A percentile compares a stretch with the other conserved stretches of the same genome.
Conservation (phyloP, 1,139 yeast species). For the Pichia sp. region DNA sequence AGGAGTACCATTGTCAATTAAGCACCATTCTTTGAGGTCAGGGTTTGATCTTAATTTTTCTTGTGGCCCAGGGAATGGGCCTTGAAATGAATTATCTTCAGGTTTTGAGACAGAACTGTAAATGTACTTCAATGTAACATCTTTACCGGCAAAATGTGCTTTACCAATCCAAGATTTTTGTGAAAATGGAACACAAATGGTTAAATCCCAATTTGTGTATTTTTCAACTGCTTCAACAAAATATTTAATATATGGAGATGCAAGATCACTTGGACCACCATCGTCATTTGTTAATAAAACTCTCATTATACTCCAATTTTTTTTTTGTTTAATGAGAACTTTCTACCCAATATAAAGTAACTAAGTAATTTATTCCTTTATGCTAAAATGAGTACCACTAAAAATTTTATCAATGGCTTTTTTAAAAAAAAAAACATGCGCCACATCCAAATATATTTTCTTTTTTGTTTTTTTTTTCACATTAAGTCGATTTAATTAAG, state of each 20-base stretch:
- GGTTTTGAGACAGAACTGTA: constrained; percentile 43
- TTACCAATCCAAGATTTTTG: constrained; percentile 95
- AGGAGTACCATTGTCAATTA: constrained; percentile 80
- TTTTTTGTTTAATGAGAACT: background rate
- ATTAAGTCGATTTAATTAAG: background rate
- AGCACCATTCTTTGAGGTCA: constrained; percentile 64
- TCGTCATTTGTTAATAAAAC: constrained; percentile 75
- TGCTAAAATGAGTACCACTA: no score
- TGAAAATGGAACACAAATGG: constrained; percentile 75
- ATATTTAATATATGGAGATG: constrained; percentile 83
- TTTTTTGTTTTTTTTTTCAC: background rate
- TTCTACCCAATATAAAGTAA: no score
- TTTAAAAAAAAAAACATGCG: background rate
- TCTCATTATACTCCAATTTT: constrained; percentile 13
- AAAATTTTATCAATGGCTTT: no score
- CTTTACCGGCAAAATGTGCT: constrained; percentile 89
- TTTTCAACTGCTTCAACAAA: constrained; percentile 63
- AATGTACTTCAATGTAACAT: constrained; percentile 60
- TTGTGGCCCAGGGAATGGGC: constrained; percentile 57
- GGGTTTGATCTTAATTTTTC: constrained; percentile 22
- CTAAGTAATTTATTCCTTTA: no score
- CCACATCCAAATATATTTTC: background rate
- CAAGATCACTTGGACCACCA: constrained; percentile 76
- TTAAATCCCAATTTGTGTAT: constrained; percentile 75
- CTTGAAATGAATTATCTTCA: constrained; percentile 47